These are phyloP conservation scores for Claviceps humidiphila DNA, from an alignment of 2,329 filamentous ascomycete genomes.

Conservation along the genomic window DNA sequence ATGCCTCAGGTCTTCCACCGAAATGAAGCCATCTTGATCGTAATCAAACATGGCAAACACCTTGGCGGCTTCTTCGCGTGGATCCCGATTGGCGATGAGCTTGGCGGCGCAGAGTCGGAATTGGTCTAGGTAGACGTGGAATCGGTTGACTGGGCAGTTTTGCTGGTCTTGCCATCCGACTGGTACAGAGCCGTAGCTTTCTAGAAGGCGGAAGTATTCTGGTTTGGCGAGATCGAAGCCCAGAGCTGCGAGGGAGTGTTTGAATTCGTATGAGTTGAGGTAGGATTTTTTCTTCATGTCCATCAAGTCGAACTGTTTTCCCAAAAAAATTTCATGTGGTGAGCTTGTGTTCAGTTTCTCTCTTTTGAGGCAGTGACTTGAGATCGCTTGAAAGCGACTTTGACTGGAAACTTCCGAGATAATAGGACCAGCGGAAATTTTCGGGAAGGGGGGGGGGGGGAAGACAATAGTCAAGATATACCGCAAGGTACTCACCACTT, in stretches of 20 bases:
- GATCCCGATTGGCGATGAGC: constrained; percentile 70
- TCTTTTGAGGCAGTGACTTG: neutral
- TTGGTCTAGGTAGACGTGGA: constrained; percentile 40
- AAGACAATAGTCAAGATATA: neutral
- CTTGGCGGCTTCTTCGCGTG: constrained; percentile 77
- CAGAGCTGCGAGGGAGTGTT: constrained; percentile 88
- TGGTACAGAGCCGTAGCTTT: constrained; percentile 65
- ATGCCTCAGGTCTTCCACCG: constrained; percentile 71
- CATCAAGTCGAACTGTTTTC: constrained; percentile 74
- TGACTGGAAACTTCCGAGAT: constrained; percentile 7
- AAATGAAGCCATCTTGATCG: constrained; percentile 83
- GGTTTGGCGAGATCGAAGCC: constrained; percentile 84
- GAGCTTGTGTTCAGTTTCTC: neutral
- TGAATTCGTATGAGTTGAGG: constrained; percentile 97
- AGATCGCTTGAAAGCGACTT: neutral
- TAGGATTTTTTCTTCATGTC: constrained; percentile 89
- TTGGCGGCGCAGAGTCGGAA: constrained; percentile 60
- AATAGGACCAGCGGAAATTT: neutral
- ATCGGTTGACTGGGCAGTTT: constrained; percentile 30
- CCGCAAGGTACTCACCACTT: constrained; percentile 55
- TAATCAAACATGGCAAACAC: constrained; percentile 92
- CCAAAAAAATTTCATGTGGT: neutral
- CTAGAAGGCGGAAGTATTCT: constrained; percentile 70
- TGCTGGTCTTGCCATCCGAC: constrained; percentile 37
- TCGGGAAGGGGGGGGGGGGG: neutral